Evolutionary conservation across 257 asterid genomes (phyloP).

Genomic region (Solanum pimpinellifolium): DNA sequence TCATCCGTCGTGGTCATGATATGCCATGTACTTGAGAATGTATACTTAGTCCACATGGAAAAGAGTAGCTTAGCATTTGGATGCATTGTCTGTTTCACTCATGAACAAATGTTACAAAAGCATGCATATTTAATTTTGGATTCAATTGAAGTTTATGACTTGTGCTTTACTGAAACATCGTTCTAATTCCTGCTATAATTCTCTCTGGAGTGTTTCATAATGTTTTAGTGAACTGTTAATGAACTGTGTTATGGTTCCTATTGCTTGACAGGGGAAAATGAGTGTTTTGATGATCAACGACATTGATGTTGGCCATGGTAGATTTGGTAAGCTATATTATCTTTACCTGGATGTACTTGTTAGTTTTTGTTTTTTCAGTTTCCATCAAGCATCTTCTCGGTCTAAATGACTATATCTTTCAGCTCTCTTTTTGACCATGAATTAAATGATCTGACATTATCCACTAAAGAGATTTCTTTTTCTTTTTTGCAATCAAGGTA

Average conservation of each 20-base stretch:
- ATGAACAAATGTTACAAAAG: not conserved
- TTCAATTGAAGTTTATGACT: not conserved
- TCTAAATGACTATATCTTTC: not conserved
- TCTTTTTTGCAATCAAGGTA: conserved; percentile 28
- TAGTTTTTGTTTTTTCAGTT: not conserved
- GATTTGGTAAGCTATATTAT: conserved; percentile 60
- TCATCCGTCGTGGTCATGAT: not conserved
- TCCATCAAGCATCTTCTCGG: not conserved
- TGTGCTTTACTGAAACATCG: not conserved
- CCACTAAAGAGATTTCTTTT: not conserved
- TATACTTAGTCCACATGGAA: not conserved
- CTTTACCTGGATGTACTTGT: not conserved
- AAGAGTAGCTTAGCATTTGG: not conserved
- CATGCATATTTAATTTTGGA: not conserved
- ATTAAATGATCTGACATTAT: conserved; percentile 2
- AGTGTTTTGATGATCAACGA: conserved; percentile 94
- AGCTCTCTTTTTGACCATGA: not conserved
- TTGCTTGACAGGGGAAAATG: conserved; percentile 65
- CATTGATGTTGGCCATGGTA: conserved; percentile 93
- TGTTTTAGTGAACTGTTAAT: not conserved
- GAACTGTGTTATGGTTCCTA: conserved; percentile 1
- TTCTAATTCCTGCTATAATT: not conserved
- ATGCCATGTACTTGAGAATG: not conserved
- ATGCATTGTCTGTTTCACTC: not conserved
- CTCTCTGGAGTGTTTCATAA: not conserved